Evolutionary conservation across 2,329 filamentous ascomycete genomes (phyloP).

Genomic region (Xylaria sp.): DNA sequence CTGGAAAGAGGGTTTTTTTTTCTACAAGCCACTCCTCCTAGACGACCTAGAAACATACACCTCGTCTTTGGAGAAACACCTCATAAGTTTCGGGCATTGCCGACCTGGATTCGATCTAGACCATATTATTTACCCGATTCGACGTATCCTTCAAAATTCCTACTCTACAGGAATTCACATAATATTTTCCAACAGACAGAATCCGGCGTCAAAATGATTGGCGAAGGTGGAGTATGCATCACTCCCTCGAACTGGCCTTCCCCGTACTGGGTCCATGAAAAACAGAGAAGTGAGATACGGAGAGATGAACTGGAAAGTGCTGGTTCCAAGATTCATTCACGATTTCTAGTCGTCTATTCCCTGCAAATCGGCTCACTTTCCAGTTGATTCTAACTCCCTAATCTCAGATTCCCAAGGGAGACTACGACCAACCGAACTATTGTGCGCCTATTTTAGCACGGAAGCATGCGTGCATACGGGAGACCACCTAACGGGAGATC

Average conservation of each 20-base stretch:
- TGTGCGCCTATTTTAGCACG: too few species aligned
- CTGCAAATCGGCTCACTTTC: not conserved
- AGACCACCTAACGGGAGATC: too few species aligned
- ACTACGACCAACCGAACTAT: not conserved
- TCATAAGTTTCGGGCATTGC: not conserved
- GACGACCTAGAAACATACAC: not conserved
- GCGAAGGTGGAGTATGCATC: not conserved
- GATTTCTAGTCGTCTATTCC: slow-evolving; percentile 7
- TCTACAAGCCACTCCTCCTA: not conserved
- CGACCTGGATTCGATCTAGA: not conserved
- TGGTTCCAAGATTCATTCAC: not conserved
- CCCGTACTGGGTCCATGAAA: not conserved
- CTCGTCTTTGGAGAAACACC: not conserved
- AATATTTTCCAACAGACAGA: not conserved
- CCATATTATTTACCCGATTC: not conserved
- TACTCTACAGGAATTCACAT: not conserved
- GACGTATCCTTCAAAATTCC: not conserved
- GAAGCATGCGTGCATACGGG: too few species aligned
- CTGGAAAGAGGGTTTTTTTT: not conserved
- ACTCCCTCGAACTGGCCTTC: not conserved
- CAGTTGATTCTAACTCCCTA: not conserved
- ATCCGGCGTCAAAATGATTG: not conserved
- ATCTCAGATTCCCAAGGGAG: not conserved
- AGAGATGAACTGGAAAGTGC: not conserved
- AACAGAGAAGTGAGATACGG: not conserved